Evolutionary conservation across 1,284 basidiomycete genomes (phyloP), one percentile per base, ranked within the genome.

Genomic region (Austroboletus niveus): DNA sequence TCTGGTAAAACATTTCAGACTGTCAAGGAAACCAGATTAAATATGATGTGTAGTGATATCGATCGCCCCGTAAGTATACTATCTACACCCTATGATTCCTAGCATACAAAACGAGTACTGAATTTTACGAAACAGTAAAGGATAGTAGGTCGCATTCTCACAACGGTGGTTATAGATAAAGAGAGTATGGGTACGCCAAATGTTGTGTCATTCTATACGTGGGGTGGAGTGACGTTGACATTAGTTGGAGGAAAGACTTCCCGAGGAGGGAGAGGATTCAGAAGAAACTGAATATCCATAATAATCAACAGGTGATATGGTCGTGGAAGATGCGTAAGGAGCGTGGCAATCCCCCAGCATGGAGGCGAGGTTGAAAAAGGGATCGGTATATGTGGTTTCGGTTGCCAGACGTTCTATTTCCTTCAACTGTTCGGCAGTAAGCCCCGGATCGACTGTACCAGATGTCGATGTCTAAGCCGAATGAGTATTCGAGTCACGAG

Each of bases 381-480:
- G 61, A 49, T 62, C 63, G 3, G 49, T 64, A 38, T 66, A 62
- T 7, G 49, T 49, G 30, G 57, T 41, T 29, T 32, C 59, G 6
- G 51, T 32, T 8, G 49, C 48, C 14, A 62, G 15, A 38, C 44
- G 52, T 36, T 65, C 60, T 38, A 62, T 7, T 11, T 64, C 57
- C 1, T 45, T 45, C 39, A 62, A 20, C 8, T 63, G 59, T 7
- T 58, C 47, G 1, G 34, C 11, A 29, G 48, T 58, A 15, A 60
- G 50, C 24, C 46, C 51, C 4, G 41, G 46, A 41, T 58, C 20
- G 34, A 17, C 32, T 7, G 27, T 31, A n/a, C 47, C 40, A 2
- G 45, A 27, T 4, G 40, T 8, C 36, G 53, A 51, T 4, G 31
- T 48, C 60, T 62, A 30, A 24, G 12, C 39, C 39, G 4, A 40